Evolutionary conservation across 306 rosid genomes (phyloP), one percentile per base, ranked within the genome.

Genomic region (Vicia villosa): DNA sequence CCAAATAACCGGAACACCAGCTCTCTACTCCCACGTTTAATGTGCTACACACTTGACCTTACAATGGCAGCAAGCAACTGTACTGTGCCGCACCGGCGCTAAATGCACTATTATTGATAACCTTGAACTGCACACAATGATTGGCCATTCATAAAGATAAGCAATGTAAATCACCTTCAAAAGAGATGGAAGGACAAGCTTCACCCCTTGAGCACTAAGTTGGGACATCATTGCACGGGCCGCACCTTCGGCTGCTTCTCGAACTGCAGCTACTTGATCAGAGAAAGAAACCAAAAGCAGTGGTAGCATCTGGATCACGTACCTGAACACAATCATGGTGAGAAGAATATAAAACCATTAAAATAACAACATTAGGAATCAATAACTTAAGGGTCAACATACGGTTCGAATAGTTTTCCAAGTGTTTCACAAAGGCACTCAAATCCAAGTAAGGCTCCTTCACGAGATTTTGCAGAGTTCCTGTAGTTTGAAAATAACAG

Each of bases 181-280:
- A 79, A 94, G 94, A 74, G 98, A 90, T 43, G 98, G 98, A 69
- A 94, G 96, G 70, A 94, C 98, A 86, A 94, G 96, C 86, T 94
- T 94, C 80, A 94, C 98, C 63, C 98, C 98, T 69, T 90, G 96
- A 65, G 95, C 96, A 68, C 81, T 90, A 82, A 94, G 98, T 70
- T 88, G 96, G 50, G 98, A 84, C 98, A 94, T 94, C 98, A 90
- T 94, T 78, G 98, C 94, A 51, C 98, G 98, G 57, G 98, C 98
- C 22, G 98, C 97, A 78, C 97, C 62, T 81, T 94, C 98, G 52
- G 97, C 92, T 80, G 91, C 97, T 20, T 94, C 98, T 68, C 98
- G 96, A 62, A 94, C 97, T 21, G 97, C 97, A 60, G 83, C 86
- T 78, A 94, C 98, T 90, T 86, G 98, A 83, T 94, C 98, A 63